Conservation (phyloP, 176 grass and related monocot species). For the Aegilops bicornis region DNA sequence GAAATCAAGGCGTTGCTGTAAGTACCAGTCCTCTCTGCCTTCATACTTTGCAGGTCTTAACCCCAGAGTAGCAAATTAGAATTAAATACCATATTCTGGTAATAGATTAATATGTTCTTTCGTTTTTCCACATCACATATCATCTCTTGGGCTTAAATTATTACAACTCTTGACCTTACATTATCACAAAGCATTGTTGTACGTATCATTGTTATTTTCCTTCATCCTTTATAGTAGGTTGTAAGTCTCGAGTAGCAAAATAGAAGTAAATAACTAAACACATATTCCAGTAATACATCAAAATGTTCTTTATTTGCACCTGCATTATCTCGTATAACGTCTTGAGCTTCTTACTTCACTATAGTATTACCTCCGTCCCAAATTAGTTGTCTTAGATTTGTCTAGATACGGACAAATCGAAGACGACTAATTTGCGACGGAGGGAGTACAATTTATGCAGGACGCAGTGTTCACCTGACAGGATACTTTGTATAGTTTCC, state of each 20-base stretch:
- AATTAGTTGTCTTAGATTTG: no score
- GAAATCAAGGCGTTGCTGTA: constrained; percentile 6
- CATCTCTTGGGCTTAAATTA: neutral
- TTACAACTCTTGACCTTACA: neutral
- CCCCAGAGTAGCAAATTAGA: neutral
- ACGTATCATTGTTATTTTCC: constrained; percentile 3
- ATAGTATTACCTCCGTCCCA: no score
- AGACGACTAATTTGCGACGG: no score
- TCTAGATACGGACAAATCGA: no score
- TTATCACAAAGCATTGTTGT: neutral
- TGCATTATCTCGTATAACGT: neutral
- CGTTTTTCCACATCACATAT: neutral
- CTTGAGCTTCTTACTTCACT: neutral
- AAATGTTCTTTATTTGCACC: neutral
- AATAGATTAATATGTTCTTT: constrained; percentile 2
- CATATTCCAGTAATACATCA: constrained; percentile 1
- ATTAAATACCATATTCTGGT: neutral
- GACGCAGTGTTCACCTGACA: neutral
- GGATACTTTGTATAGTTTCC: neutral
- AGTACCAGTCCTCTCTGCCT: neutral
- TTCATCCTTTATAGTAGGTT: constrained; percentile 17
- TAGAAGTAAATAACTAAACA: neutral
- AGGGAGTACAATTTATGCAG: neutral
- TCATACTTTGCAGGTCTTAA: constrained; percentile 21
- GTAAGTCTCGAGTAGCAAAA: neutral